Conservation (phyloP, 345 rosid species). For the Pugionium cornutum region DNA sequence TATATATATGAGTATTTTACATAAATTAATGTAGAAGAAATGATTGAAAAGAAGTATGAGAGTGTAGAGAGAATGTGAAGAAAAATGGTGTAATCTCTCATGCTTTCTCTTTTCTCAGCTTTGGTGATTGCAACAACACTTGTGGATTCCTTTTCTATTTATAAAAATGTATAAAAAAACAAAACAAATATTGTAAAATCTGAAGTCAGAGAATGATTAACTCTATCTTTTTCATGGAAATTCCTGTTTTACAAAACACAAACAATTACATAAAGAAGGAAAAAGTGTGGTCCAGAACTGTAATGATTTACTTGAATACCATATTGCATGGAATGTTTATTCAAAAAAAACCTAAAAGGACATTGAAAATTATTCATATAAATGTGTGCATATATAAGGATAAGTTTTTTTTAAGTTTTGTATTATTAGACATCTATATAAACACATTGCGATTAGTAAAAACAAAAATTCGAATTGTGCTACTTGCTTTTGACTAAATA, state of each 20-base stretch:
- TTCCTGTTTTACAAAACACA: background rate
- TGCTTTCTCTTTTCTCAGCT: constrained; percentile 38
- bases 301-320: constrained; percentile 11
- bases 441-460: background rate
- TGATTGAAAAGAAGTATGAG: constrained; percentile 27
- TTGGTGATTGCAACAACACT: constrained; percentile 38
- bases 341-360: constrained; percentile 2
- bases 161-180: background rate
- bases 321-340: background rate
- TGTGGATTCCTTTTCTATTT: constrained; percentile 1
- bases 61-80: constrained; percentile 16
- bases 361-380: background rate
- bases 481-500: background rate
- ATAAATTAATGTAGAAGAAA: constrained; percentile 4
- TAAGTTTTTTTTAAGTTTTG: background rate
- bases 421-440: constrained; percentile 8
- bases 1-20: background rate
- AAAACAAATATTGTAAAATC: constrained; percentile 20
- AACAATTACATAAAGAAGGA: constrained; percentile 24
- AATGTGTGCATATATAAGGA: background rate
- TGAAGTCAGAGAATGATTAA: constrained; percentile 30
- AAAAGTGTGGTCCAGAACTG: constrained; percentile 30
- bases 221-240: constrained; percentile 15
- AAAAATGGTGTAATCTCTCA: constrained; percentile 16
- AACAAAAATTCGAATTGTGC: background rate